phyloP scores from a whole-genome alignment of 78 protist genomes.

The Dictyostelium brefeldianum region DNA sequence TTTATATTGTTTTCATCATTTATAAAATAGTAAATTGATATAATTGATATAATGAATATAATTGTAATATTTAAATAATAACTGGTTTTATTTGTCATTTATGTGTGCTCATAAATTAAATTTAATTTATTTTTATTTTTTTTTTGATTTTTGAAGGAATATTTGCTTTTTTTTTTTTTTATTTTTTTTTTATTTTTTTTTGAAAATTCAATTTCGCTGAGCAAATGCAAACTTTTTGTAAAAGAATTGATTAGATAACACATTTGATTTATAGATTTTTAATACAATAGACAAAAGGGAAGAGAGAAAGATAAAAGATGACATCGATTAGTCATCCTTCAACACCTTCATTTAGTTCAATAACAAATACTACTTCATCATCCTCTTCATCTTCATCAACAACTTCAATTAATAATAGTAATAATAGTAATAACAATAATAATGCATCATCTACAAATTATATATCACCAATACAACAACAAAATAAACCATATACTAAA shows the following conservation, averaged over 20 bases:
- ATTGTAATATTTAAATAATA: not conserved
- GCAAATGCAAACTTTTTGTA: too few relatives aligned
- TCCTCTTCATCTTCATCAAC: not conserved
- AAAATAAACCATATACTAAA: conserved; percentile 59
- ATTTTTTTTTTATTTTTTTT: not conserved
- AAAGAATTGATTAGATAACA: too few relatives aligned
- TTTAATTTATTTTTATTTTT: too few relatives aligned
- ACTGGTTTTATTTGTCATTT: not conserved
- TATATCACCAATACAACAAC: conserved; percentile 11
- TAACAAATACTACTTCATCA: not conserved
- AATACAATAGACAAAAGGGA: too few relatives aligned
- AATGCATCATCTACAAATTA: not conserved
- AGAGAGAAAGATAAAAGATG: not conserved
- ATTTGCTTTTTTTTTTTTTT: not conserved
- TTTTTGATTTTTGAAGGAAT: not conserved
- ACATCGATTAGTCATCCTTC: not conserved
- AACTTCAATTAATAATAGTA: not conserved
- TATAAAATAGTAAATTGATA: not conserved
- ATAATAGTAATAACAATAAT: not conserved
- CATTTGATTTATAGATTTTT: too few relatives aligned
- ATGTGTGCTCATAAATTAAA: too few relatives aligned
- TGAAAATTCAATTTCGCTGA: too few relatives aligned
- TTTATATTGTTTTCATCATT: not conserved
- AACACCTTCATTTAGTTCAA: not conserved
- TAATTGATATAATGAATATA: not conserved